Base-by-base conservation (phyloP, 2,329 filamentous ascomycete genomes). In the Alternaria infectoria region DNA sequence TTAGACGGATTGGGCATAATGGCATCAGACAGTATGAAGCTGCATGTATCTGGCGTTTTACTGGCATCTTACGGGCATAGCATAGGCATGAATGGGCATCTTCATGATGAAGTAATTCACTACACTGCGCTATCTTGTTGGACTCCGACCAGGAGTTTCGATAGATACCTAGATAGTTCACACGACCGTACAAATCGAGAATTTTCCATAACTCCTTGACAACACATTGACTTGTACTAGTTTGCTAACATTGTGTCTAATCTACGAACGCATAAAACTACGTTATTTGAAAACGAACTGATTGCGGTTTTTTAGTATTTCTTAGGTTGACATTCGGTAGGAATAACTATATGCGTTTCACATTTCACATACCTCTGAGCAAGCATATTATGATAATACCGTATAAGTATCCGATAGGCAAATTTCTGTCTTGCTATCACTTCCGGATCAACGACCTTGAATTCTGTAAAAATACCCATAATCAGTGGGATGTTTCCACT, bases 201-300 rank as follows among this genome's bases (percentile, higher is more conserved):
- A 6, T 6, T 4, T 4, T n/a, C 1, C n/a, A 12, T 3, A 23
- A 23, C 9, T 40, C 5, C 4, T 10, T 40, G 36, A 40, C 15
- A 40, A 10, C 1, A 10, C 15, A 40, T 40, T 3, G 36, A 10
- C 36, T 40, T 17, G 32, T 36, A 10, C 15, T 17, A 2, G 8
- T 40, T 0, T 17, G 8, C 10, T 0, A 10, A 40, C 10, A 6
- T 40, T 5, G 36, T 17, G 15, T 17, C 8, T 6, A 5, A 17
- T 4, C 9, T 6, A 17, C 5, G 1, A 0, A 40, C 15, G 0
- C 2, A 6, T 2, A 17, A 0, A 4, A 17, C 15, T n/a, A 40
- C 15, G 0, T 40, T 40, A n/a, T 40, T 5, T 40, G 0, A 40
- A 40, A 10, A 17, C 13, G 4, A 40, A 40, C 8, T 40, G 8